Base-by-base conservation (phyloP, 306 rosid species). In the Luffa acutangula region DNA sequence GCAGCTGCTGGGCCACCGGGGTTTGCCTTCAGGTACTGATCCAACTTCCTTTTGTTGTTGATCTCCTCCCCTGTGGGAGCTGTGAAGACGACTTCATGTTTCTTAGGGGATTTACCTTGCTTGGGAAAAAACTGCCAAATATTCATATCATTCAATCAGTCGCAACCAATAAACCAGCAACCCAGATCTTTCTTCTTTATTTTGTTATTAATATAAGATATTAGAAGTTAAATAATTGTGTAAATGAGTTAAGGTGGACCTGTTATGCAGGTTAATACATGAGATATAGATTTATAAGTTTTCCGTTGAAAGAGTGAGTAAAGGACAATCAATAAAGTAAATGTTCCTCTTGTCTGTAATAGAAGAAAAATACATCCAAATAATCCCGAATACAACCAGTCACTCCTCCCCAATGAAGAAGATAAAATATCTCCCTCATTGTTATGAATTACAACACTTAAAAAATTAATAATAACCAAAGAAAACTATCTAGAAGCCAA, bases 31-130 rank as follows among this genome's bases (percentile, higher is more conserved):
- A 95, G 87, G 80, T 90, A 95, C 84, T 88, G 94, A 73, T 92
- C 98, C 89, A 95, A 87, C 87, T 88, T 93, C 84, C 83, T 95
- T 82, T 54, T 87, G 88, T 78, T 92, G 64, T 72, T 84, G 78
- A 95, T 85, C 85, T 95, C 97, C 93, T 92, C 96, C 74, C 98
- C 98, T 2, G 98, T 90, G 25, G 98, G 98, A 70, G 97, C 86
- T 25, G 91, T 86, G 87, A 95, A 92, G 80, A 90, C 71, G 39
- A 95, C 86, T 88, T 95, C 98, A 73, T 85, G 89, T 85, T 90
- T 95, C 95, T 84, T 91, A 15, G 93, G 98, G 66, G 97, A 89
- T 83, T 94, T 96, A 82, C 88, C 84, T 88, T 82, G 93, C 85
- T 88, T 95, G 36, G 96, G 97, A 71, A 91, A 84, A 80, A 91